A percentile compares a stretch with the other conserved stretches of the same genome.
phyloP scores from a whole-genome alignment of 2,329 filamentous ascomycete species.

The Coniochaeta hoffmannii region DNA sequence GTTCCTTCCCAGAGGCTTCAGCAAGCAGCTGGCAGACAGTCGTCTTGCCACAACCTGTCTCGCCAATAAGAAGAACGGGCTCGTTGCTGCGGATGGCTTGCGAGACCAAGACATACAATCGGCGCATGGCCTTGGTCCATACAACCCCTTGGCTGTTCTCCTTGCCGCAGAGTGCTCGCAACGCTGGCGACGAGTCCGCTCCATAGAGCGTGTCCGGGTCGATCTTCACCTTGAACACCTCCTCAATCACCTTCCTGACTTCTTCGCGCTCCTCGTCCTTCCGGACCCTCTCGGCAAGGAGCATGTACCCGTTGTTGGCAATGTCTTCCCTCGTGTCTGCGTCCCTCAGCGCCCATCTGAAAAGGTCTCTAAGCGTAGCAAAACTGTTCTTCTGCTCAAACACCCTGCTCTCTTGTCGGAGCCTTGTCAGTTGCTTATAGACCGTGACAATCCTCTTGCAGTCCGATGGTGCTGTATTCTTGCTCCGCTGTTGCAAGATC shows the following conservation, averaged over 20 bases:
- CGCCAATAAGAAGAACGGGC: slow-evolving; percentile 87
- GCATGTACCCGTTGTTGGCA: slow-evolving; percentile 89
- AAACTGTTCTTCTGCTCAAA: slow-evolving; percentile 98
- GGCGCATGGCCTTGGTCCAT: slow-evolving; percentile 92
- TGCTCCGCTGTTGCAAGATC: slow-evolving; percentile 81
- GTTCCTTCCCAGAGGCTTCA: slow-evolving; percentile 64
- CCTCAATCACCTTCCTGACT: slow-evolving; percentile 83
- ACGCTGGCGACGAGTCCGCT: slow-evolving; percentile 45
- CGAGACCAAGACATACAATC: slow-evolving; percentile 83
- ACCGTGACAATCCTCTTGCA: slow-evolving; percentile 86
- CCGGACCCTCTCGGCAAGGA: slow-evolving; percentile 90
- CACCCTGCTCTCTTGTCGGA: slow-evolving; percentile 82
- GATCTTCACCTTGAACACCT: slow-evolving; percentile 79
- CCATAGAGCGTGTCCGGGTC: slow-evolving; percentile 69
- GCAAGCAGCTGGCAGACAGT: slow-evolving; percentile 91
- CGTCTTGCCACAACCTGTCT: slow-evolving; percentile 97
- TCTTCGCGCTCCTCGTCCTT: slow-evolving; percentile 77
- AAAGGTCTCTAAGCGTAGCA: slow-evolving; percentile 90
- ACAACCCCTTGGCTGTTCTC: slow-evolving; percentile 61
- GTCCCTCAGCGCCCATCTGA: slow-evolving; percentile 83
- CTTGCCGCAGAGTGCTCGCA: slow-evolving; percentile 37
- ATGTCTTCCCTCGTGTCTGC: slow-evolving; percentile 84
- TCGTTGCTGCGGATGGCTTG: slow-evolving; percentile 84
- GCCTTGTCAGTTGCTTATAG: slow-evolving; percentile 83
- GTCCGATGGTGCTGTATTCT: slow-evolving; percentile 82